These are phyloP conservation scores for Plenodomus biglobosus DNA, from an alignment of 2,329 filamentous ascomycete species.

Conservation along the genomic window DNA sequence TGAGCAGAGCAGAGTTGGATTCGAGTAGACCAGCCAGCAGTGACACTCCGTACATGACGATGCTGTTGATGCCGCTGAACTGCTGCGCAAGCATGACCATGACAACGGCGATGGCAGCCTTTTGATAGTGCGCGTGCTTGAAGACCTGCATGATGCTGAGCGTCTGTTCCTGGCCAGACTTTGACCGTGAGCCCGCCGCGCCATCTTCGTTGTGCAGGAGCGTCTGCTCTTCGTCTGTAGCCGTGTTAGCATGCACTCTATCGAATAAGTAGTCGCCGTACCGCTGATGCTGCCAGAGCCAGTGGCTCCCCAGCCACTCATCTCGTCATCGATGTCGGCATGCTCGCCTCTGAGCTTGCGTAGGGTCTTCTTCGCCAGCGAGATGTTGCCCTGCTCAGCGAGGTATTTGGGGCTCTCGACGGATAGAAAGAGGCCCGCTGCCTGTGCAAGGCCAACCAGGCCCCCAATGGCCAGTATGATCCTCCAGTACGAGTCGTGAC, in stretches of 20 bases:
- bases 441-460: constrained; percentile 67
- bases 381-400: constrained; percentile 63
- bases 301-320: constrained; percentile 53
- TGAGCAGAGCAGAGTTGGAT: constrained; percentile 77
- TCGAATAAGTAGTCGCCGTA: constrained; percentile 7
- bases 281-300: constrained; percentile 32
- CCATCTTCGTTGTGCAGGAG: constrained; percentile 57
- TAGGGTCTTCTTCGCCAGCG: constrained; percentile 66
- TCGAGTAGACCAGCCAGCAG: constrained; percentile 80
- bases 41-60: constrained; percentile 97
- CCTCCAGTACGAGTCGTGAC: constrained; percentile 77
- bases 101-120: constrained; percentile 87
- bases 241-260: constrained; percentile 13
- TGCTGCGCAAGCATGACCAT: constrained; percentile 93
- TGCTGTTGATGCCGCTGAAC: constrained; percentile 88
- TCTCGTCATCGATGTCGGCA: constrained; percentile 72
- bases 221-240: constrained; percentile 66
- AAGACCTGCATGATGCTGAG: constrained; percentile 59
- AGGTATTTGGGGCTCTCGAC: constrained; percentile 90
- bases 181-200: constrained; percentile 24
- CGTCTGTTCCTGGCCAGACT: constrained; percentile 34
- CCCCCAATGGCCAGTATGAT: constrained; percentile 76
- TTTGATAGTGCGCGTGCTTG: constrained; percentile 67
- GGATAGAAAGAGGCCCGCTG: constrained; percentile 66
- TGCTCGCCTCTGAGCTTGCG: constrained; percentile 73